A percentile compares a stretch with the other conserved stretches of the same genome.
These are phyloP conservation scores for Eutrema salsugineum DNA, from an alignment of 441 rosid genomes.

Conservation along the genomic window DNA sequence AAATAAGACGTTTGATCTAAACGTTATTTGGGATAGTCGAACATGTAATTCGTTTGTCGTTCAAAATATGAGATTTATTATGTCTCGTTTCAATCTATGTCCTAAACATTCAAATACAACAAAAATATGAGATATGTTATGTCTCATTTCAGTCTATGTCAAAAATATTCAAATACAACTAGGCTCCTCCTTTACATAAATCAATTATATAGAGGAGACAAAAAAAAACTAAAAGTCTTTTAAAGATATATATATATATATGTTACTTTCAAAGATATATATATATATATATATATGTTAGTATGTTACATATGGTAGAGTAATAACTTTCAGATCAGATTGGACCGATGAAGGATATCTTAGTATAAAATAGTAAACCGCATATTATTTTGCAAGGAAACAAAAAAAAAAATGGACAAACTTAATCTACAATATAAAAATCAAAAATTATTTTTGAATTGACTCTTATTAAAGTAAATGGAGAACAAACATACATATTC, in stretches of 20 bases:
- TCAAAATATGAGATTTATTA: no score
- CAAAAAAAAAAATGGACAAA: neutral
- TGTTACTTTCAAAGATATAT: neutral
- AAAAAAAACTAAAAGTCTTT: neutral
- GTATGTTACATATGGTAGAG: neutral
- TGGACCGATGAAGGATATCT: neutral
- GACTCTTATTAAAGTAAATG: neutral
- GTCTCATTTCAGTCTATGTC: neutral
- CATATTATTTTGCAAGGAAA: neutral
- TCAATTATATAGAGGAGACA: neutral
- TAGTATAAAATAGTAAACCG: neutral
- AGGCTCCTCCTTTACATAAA: neutral
- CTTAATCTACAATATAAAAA: neutral
- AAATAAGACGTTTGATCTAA: neutral
- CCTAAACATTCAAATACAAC: neutral
- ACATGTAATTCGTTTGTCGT: neutral
- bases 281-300: no score
- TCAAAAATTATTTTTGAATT: neutral
- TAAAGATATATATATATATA: neutral
- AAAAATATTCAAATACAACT: neutral
- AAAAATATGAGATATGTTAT: neutral
- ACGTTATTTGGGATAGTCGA: slow-evolving; percentile 9
- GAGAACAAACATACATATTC: slow-evolving; percentile 6
- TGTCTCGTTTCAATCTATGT: neutral
- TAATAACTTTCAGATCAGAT: neutral